These are phyloP conservation scores for Botrytis paeoniae DNA, from an alignment of 2,329 filamentous ascomycete genomes.

Conservation along the genomic window DNA sequence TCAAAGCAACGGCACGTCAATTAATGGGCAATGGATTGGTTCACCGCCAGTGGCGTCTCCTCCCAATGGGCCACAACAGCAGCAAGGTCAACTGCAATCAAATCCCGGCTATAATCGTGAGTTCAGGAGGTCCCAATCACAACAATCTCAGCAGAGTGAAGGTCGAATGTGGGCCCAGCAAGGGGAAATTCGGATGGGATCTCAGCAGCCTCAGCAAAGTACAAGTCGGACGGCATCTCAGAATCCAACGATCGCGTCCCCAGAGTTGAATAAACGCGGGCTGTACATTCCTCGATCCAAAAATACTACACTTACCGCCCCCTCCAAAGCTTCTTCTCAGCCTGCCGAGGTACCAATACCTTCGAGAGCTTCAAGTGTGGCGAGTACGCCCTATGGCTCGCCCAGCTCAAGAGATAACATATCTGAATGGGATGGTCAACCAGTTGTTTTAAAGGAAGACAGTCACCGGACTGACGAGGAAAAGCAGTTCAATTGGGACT, in stretches of 20 bases:
- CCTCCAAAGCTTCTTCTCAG: slow-evolving; percentile 15
- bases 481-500: slow-evolving; percentile 42
- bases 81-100: slow-evolving; percentile 4
- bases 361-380: slow-evolving; percentile 24
- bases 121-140: slow-evolving; percentile 11
- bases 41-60: not conserved
- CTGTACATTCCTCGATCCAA: slow-evolving; percentile 13
- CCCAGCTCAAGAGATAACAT: slow-evolving; percentile 16
- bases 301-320: slow-evolving; percentile 6
- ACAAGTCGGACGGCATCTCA: slow-evolving; percentile 10
- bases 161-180: slow-evolving; percentile 9
- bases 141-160: slow-evolving; percentile 13
- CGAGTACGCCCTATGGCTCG: slow-evolving; percentile 24
- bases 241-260: slow-evolving; percentile 17
- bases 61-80: slow-evolving; percentile 22
- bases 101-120: slow-evolving; percentile 7
- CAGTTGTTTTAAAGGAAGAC: slow-evolving; percentile 14
- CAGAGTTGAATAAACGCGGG: slow-evolving; percentile 8
- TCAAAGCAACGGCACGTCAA: slow-evolving; percentile 7
- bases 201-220: slow-evolving; percentile 13
- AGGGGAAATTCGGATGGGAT: not conserved
- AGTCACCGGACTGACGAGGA: slow-evolving; percentile 34
- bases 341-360: slow-evolving; percentile 5
- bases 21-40: slow-evolving; percentile 15
- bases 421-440: slow-evolving; percentile 20